Evolutionary conservation across 257 asterid genomes (phyloP).

Genomic region (Ballota nigra): DNA sequence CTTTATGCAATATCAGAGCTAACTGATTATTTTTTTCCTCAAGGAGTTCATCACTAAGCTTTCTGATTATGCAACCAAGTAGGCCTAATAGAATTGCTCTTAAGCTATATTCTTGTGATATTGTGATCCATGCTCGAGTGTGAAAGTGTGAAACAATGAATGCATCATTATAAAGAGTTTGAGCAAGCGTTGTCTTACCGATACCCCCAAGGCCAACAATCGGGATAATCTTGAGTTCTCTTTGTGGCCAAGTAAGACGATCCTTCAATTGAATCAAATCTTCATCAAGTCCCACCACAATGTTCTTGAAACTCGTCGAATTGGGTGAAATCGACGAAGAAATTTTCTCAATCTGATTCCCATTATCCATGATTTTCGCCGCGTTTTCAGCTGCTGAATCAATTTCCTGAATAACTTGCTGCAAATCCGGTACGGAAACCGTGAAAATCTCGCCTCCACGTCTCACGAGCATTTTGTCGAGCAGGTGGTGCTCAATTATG

Average conservation of each 20-base stretch:
- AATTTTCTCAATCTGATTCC: neutral
- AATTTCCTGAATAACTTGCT: neutral
- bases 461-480: neutral
- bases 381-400: neutral
- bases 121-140: neutral
- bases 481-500: constrained; percentile 2
- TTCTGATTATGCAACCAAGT: neutral
- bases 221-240: neutral
- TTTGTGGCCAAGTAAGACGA: neutral
- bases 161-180: neutral
- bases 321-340: neutral
- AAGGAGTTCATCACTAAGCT: neutral
- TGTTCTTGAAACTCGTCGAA: neutral
- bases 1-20: neutral
- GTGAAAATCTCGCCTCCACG: neutral
- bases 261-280: constrained; percentile 5
- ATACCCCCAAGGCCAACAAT: constrained; percentile 17
- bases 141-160: neutral
- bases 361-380: neutral
- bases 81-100: neutral
- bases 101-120: neutral
- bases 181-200: constrained; percentile 19
- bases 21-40: too few relatives aligned
- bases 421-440: neutral
- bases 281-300: constrained; percentile 16